Conservation (phyloP, 2,329 filamentous ascomycete genomes). For the Septoria linicola region DNA sequence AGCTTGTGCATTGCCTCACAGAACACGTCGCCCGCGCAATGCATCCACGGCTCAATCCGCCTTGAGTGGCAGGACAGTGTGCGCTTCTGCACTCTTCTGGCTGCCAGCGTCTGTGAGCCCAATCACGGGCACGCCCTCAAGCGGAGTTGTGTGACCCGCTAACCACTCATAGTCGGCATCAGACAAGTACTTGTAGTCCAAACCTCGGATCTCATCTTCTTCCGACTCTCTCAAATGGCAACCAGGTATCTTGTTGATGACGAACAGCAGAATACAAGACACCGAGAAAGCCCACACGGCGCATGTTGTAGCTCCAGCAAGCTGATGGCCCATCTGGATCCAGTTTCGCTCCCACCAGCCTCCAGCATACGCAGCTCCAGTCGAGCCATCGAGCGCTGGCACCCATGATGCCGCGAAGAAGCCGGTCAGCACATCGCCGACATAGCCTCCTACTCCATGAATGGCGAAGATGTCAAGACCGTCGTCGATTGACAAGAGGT, state of each 20-base stretch:
- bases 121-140: background rate
- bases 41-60: background rate
- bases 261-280: constrained; percentile 51
- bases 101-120: background rate
- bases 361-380: background rate
- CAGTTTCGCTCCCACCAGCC: constrained; percentile 37
- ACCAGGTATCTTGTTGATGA: constrained; percentile 56
- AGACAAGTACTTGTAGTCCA: constrained; percentile 56
- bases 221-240: constrained; percentile 56
- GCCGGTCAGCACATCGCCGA: constrained; percentile 58
- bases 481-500: constrained; percentile 56
- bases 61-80: background rate
- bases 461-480: constrained; percentile 61
- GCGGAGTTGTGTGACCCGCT: background rate
- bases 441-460: constrained; percentile 58
- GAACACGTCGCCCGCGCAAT: no score
- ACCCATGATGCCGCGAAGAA: constrained; percentile 50
- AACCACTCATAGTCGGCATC: constrained; percentile 38
- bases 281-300: constrained; percentile 54
- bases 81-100: background rate
- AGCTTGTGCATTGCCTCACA: no score
- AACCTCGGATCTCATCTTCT: constrained; percentile 55
- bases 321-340: constrained; percentile 55
- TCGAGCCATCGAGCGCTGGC: background rate
- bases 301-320: constrained; percentile 57